Conservation (phyloP, 345 rosid genomes). For the Citrus unshiu region DNA sequence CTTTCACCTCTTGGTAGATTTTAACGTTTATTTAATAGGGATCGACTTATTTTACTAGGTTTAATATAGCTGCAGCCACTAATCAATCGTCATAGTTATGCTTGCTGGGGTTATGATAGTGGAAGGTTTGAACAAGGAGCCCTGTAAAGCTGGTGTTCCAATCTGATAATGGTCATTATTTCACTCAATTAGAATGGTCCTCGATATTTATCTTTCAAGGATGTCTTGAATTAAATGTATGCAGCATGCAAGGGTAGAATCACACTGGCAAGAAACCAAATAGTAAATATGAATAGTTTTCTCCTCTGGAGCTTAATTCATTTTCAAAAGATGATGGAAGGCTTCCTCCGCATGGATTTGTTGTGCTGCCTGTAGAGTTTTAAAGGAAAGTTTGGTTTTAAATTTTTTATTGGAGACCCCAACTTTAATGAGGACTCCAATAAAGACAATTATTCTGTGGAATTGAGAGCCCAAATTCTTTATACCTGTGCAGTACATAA, state of each 20-base stretch:
- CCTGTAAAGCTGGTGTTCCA: too few species aligned
- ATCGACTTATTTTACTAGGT: background rate
- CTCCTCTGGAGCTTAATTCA: background rate
- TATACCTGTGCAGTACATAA: background rate
- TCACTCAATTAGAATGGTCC: too few species aligned
- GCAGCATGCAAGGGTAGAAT: background rate
- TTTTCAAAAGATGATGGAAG: background rate
- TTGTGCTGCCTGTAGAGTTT: background rate
- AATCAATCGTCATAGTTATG: background rate
- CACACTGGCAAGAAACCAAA: background rate
- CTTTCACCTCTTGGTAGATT: background rate
- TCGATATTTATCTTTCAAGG: too few species aligned
- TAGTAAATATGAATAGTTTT: background rate
- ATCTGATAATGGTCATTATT: too few species aligned
- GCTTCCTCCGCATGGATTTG: accelerated
- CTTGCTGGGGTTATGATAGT: too few species aligned
- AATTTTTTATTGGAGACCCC: too few species aligned
- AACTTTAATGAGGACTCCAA: background rate
- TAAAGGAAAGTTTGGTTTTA: too few species aligned
- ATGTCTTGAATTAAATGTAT: too few species aligned
- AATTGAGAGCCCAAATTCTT: background rate
- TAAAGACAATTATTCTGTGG: background rate
- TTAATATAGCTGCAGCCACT: background rate
- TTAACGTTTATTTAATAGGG: background rate
- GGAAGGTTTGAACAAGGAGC: too few species aligned